Evolutionary conservation across 2,329 filamentous ascomycete genomes (phyloP).

Genomic region (Annulohypoxylon truncatum): DNA sequence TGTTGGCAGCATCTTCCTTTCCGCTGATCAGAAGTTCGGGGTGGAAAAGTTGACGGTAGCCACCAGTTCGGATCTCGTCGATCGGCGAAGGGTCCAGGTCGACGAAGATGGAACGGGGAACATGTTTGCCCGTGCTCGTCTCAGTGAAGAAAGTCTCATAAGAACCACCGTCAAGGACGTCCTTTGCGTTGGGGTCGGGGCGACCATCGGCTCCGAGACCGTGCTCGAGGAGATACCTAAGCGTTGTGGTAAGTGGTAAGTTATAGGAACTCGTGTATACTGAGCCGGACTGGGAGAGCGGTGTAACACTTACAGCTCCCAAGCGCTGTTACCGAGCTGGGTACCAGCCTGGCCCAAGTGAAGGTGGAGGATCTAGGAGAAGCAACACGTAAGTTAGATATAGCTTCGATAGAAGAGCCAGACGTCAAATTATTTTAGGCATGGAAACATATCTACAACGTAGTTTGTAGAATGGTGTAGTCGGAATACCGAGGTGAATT

Average conservation of each 20-base stretch:
- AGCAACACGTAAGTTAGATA: conserved; percentile 35
- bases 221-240: conserved; percentile 78
- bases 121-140: conserved; percentile 77
- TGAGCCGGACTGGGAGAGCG: conserved; percentile 23
- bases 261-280: conserved; percentile 1
- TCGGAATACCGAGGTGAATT: conserved; percentile 11
- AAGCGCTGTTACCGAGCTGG: conserved; percentile 80
- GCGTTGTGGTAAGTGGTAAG: conserved; percentile 14
- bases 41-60: conserved; percentile 77
- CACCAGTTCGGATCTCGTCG: conserved; percentile 77
- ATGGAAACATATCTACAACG: conserved; percentile 2
- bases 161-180: conserved; percentile 70
- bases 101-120: conserved; percentile 78
- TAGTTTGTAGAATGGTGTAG: not conserved
- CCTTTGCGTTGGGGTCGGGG: conserved; percentile 70
- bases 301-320: conserved; percentile 74
- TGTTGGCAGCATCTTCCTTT: conserved; percentile 82
- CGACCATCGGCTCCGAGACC: conserved; percentile 74
- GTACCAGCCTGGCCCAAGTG: conserved; percentile 76
- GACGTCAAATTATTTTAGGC: not conserved
- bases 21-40: conserved; percentile 78
- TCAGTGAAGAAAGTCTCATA: conserved; percentile 81
- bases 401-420: not conserved
- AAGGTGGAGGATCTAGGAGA: conserved; percentile 68
- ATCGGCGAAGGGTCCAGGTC: conserved; percentile 79